Percentiles rank a stretch among this genome's conserved stretches.
phyloP scores from a whole-genome alignment of 164 flowering plant species.

The Vitis amurensis region DNA sequence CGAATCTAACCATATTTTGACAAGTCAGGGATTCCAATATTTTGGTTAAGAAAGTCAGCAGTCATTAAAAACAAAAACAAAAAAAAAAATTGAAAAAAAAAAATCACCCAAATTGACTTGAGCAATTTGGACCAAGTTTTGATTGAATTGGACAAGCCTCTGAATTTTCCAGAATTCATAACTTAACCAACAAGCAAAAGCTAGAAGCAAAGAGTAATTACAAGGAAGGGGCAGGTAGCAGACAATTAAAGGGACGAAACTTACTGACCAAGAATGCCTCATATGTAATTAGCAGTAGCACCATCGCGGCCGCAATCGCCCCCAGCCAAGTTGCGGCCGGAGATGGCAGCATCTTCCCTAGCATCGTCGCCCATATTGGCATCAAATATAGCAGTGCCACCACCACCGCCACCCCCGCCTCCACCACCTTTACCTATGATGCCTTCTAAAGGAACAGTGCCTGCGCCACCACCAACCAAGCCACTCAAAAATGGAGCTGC shows the following conservation, averaged over 20 bases:
- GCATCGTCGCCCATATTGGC: constrained; percentile 28
- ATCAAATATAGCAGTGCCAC: not conserved
- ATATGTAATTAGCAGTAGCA: not conserved
- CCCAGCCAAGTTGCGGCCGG: not conserved
- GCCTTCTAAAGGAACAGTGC: not conserved
- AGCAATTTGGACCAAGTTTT: no score
- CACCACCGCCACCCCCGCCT: constrained; percentile 17
- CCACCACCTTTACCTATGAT: constrained; percentile 32
- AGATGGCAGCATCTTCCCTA: not conserved
- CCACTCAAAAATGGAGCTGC: constrained; percentile 2
- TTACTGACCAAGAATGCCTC: no score
- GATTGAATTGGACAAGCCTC: no score
- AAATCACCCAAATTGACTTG: no score
- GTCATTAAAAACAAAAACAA: no score
- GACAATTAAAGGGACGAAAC: not conserved
- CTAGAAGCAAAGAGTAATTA: constrained; percentile 13
- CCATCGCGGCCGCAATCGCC: constrained; percentile 7
- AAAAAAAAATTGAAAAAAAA: no score
- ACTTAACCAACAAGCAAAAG: not conserved
- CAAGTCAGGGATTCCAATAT: no score
- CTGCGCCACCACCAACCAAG: constrained; percentile 34
- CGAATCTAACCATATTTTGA: no score
- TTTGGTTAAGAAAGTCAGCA: no score
- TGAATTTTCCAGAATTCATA: no score
- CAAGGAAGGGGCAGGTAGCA: not conserved